Evolutionary conservation across 352 stramenopile species (phyloP).

Genomic region (Elongisporangium prolatum): DNA sequence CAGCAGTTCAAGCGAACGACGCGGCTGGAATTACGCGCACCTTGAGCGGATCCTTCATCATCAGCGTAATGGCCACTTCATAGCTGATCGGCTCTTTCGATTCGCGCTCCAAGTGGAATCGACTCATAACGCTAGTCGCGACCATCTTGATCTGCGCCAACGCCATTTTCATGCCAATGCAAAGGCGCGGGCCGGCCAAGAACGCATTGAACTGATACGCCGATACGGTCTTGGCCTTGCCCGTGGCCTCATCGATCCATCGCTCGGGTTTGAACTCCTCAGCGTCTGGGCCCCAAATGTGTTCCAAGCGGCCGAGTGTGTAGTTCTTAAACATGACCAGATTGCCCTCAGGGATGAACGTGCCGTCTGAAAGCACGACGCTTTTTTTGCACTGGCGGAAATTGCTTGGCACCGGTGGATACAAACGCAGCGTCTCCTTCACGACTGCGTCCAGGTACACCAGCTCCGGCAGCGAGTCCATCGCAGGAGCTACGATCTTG

Average conservation of each 20-base stretch:
- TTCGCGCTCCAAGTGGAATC: conserved; percentile 27
- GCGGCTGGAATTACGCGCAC: neutral
- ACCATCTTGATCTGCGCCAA: conserved; percentile 41
- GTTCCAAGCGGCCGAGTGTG: conserved; percentile 30
- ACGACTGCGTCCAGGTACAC: conserved; percentile 59
- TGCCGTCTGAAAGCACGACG: conserved; percentile 53
- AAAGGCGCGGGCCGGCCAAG: conserved; percentile 42
- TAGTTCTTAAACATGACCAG: conserved; percentile 42
- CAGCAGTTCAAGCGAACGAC: neutral
- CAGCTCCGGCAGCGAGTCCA: conserved; percentile 39
- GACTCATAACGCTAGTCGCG: conserved; percentile 29
- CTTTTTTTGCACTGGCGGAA: conserved; percentile 36
- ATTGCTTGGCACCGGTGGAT: conserved; percentile 59
- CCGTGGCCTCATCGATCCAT: conserved; percentile 35
- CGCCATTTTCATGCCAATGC: conserved; percentile 38
- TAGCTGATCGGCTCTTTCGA: conserved; percentile 8
- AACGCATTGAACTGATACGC: conserved; percentile 53
- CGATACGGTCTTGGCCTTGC: conserved; percentile 25
- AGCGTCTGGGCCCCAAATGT: conserved; percentile 41
- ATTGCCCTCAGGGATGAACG: conserved; percentile 36
- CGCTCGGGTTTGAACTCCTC: conserved; percentile 49
- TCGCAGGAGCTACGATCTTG: conserved; percentile 21
- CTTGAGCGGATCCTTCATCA: neutral
- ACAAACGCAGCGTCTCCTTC: conserved; percentile 61
- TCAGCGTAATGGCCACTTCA: neutral